Evolutionary conservation across 805 yeast species (phyloP).

Genomic region (Lachancea nothofagi): DNA sequence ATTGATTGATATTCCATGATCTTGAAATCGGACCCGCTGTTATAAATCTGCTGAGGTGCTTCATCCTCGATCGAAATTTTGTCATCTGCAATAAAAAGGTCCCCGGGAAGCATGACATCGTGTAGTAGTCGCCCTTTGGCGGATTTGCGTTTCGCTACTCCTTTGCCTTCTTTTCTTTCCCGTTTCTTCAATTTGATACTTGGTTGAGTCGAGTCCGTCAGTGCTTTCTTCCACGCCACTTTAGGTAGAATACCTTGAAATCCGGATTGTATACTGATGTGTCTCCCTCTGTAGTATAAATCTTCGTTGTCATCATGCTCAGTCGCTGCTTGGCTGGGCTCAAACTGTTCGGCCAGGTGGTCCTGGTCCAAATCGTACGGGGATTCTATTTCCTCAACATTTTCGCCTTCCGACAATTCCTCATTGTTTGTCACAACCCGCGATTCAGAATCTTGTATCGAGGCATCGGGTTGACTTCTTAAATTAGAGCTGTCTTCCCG

Average conservation of each 20-base stretch:
- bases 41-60: too few species aligned
- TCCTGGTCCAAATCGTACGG: too few species aligned
- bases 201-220: conserved; percentile 7
- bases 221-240: conserved; percentile 29
- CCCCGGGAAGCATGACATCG: conserved; percentile 19
- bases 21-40: too few species aligned
- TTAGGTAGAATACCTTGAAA: conserved; percentile 31
- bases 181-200: conserved; percentile 3
- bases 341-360: too few species aligned
- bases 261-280: conserved; percentile 25
- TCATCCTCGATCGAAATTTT: conserved; percentile 6
- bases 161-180: conserved; percentile 14
- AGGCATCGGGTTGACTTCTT: too few species aligned
- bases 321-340: too few species aligned
- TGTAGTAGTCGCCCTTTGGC: conserved; percentile 6
- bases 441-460: too few species aligned
- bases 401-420: neutral
- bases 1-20: neutral
- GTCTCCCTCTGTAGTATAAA: conserved; percentile 26
- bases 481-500: too few species aligned
- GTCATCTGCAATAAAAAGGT: conserved; percentile 21
- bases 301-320: neutral
- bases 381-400: neutral
- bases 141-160: conserved; percentile 25
- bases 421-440: neutral